Percentiles rank a stretch among this genome's conserved stretches.
phyloP scores from a whole-genome alignment of 2,329 filamentous ascomycete species.

The Penicillium sp. region DNA sequence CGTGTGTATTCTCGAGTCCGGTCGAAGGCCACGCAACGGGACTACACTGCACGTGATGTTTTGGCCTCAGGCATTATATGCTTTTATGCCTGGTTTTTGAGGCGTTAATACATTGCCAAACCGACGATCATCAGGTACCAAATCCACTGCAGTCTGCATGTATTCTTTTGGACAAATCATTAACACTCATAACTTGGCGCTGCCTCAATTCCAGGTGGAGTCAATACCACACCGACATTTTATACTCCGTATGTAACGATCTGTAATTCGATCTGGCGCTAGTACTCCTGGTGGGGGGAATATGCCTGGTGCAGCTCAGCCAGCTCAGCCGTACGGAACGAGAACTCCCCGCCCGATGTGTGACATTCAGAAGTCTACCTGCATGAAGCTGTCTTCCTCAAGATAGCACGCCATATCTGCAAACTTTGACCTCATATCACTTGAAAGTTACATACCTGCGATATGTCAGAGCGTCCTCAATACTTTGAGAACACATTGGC shows the following conservation, averaged over 20 bases:
- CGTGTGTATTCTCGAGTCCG: constrained; percentile 47
- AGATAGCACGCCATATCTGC: constrained; percentile 13
- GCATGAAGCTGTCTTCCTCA: not conserved
- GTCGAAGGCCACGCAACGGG: constrained; percentile 39
- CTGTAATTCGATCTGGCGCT: not conserved
- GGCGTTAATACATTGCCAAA: not conserved
- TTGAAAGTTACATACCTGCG: not conserved
- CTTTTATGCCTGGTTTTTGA: not conserved
- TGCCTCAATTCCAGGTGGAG: constrained; percentile 4
- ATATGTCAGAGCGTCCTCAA: constrained; percentile 24
- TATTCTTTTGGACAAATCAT: not conserved
- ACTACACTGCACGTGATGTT: not conserved
- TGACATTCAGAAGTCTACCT: not conserved
- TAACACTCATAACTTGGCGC: not conserved
- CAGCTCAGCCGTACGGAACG: not conserved
- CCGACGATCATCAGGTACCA: constrained; percentile 1
- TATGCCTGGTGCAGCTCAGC: not conserved
- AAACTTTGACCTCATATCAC: not conserved
- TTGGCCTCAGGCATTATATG: not conserved
- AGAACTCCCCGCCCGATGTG: not conserved
- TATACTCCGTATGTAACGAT: not conserved
- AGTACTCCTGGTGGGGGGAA: not conserved
- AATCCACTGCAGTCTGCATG: not conserved
- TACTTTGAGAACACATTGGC: constrained; percentile 23
- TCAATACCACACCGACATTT: constrained; percentile 11